These are phyloP conservation scores for Solanum pennellii DNA, from an alignment of 257 asterid species.

Conservation along the genomic window DNA sequence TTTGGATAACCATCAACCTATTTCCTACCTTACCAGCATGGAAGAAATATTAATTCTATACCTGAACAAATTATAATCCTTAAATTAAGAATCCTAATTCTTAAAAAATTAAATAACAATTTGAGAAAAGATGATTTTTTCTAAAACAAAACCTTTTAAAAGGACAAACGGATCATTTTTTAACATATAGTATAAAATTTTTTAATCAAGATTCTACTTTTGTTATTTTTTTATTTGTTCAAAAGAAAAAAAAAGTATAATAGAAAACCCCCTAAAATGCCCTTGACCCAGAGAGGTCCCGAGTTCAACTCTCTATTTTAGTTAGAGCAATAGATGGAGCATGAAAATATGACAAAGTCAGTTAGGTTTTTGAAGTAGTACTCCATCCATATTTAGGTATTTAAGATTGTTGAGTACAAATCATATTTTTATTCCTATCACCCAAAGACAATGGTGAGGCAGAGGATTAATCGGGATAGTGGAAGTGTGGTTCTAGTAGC, in stretches of 20 bases:
- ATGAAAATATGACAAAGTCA: neutral
- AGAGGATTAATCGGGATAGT: constrained; percentile 3
- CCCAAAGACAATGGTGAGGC: neutral
- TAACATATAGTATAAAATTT: no score
- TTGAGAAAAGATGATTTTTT: neutral
- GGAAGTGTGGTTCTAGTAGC: constrained; percentile 30
- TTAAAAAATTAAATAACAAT: no score
- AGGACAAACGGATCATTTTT: neutral
- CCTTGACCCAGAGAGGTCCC: neutral
- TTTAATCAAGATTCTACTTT: neutral
- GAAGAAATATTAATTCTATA: neutral
- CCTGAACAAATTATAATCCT: neutral
- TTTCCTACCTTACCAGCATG: neutral
- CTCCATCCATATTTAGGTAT: neutral
- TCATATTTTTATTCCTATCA: neutral
- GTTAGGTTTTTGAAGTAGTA: neutral
- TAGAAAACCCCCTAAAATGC: neutral
- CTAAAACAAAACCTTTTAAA: no score
- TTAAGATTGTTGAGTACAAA: neutral
- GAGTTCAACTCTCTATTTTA: neutral
- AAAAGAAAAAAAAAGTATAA: neutral
- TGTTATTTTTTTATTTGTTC: neutral
- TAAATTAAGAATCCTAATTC: neutral
- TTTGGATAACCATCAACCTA: neutral
- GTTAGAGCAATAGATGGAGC: neutral